Conservation (phyloP, 1,139 yeast species). For the Sugiyamaella novakii region DNA sequence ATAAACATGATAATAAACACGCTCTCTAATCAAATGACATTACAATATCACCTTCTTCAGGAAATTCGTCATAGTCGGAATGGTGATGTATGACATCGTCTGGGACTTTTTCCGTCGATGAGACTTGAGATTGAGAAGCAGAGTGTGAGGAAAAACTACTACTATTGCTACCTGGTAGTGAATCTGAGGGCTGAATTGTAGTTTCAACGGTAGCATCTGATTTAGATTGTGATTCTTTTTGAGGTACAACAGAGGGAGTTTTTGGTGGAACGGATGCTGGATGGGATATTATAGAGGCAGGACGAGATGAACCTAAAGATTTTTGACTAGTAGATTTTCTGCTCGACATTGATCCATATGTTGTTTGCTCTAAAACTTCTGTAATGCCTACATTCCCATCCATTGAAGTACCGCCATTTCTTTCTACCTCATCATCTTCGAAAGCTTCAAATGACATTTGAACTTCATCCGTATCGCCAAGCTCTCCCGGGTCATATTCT, state of each 20-base stretch:
- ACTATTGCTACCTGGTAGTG: too few species aligned
- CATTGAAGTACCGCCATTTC: slow-evolving; percentile 22
- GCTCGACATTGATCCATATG: too few species aligned
- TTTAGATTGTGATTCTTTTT: too few species aligned
- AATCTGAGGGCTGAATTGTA: neutral
- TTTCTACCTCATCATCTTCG: slow-evolving; percentile 26
- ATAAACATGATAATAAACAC: neutral
- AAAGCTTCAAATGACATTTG: slow-evolving; percentile 36
- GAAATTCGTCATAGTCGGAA: slow-evolving; percentile 9
- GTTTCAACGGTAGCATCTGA: too few species aligned
- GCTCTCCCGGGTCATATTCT: slow-evolving; percentile 23
- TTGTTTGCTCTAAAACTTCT: too few species aligned
- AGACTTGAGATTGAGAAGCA: neutral
- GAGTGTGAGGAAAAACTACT: neutral
- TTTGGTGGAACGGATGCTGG: neutral
- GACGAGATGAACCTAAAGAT: neutral
- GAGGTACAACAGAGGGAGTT: neutral
- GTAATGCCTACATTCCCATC: too few species aligned
- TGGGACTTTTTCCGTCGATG: too few species aligned
- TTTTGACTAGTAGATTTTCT: too few species aligned
- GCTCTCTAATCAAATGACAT: slow-evolving; percentile 26
- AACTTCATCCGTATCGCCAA: slow-evolving; percentile 25
- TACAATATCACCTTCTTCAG: slow-evolving; percentile 24
- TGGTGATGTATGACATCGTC: too few species aligned
- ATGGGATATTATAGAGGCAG: neutral